Evolutionary conservation across 768 basidiomycete species (phyloP).

Genomic region (Multifurca ochricompacta): DNA sequence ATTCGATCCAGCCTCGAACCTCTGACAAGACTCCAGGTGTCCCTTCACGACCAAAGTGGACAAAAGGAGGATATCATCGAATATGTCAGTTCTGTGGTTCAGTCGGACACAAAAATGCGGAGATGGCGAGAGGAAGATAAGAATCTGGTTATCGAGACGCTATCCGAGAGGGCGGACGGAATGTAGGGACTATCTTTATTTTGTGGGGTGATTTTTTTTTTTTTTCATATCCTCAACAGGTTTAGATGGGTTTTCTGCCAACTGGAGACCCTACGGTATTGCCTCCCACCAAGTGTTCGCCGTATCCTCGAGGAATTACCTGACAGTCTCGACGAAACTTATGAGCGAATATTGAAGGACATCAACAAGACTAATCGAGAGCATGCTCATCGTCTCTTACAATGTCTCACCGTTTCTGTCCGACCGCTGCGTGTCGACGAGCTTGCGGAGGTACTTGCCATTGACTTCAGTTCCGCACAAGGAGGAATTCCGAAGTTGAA

Average conservation of each 20-base stretch:
- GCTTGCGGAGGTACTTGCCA: slow-evolving; percentile 1
- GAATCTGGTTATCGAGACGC: too few species aligned
- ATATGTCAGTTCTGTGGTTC: too few species aligned
- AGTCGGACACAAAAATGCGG: too few species aligned
- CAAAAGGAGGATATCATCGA: too few species aligned
- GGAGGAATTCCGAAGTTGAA: neutral
- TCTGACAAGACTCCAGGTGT: too few species aligned
- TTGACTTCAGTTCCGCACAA: neutral
- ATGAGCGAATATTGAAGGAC: neutral
- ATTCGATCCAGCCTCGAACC: too few species aligned
- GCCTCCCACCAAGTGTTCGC: neutral
- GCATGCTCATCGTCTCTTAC: slow-evolving; percentile 1
- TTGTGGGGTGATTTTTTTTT: too few species aligned
- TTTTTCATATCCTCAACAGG: too few species aligned
- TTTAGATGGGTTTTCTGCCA: slow-evolving; percentile 2
- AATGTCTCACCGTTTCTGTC: neutral
- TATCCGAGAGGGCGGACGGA: neutral
- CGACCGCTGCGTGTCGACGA: neutral
- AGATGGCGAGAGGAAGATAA: too few species aligned
- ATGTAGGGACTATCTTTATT: too few species aligned
- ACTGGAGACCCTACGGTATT: neutral
- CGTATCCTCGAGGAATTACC: neutral
- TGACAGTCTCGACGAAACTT: slow-evolving; percentile 2
- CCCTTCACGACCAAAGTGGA: too few species aligned
- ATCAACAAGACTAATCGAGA: neutral